A percentile compares a stretch with the other conserved stretches of the same genome.
Conservation (phyloP, 2,329 filamentous ascomycete genomes). For the Fusarium pseudonygamai region DNA sequence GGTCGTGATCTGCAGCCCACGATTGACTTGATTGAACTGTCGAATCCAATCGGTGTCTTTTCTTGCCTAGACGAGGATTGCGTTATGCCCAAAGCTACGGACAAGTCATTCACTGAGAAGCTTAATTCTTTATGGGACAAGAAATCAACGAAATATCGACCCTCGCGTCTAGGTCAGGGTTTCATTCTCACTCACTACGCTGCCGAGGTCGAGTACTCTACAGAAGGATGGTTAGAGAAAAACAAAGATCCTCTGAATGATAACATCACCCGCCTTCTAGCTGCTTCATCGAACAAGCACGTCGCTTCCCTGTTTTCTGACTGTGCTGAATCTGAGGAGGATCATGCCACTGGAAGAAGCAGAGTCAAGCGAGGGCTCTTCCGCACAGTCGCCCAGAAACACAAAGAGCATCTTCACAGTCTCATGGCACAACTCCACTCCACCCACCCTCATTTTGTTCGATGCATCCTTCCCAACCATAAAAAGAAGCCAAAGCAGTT, state of each 20-base stretch:
- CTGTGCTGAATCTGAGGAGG: slow-evolving; percentile 84
- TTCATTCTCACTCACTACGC: slow-evolving; percentile 98
- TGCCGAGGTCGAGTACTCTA: slow-evolving; percentile 96
- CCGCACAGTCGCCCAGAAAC: slow-evolving; percentile 93
- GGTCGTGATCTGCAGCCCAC: slow-evolving; percentile 96
- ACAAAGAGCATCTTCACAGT: slow-evolving; percentile 98
- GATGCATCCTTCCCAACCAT: slow-evolving; percentile 97
- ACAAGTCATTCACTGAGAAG: slow-evolving; percentile 97
- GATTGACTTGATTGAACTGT: slow-evolving; percentile 94
- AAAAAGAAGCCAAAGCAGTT: slow-evolving; percentile 97
- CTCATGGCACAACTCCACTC: slow-evolving; percentile 94
- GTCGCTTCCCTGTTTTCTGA: slow-evolving; percentile 87
- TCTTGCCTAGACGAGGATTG: slow-evolving; percentile 97
- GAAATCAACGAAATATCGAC: slow-evolving; percentile 91
- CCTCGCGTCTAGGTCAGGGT: slow-evolving; percentile 86
- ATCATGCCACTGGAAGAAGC: slow-evolving; percentile 71
- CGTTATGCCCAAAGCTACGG: slow-evolving; percentile 98
- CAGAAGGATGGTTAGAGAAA: slow-evolving; percentile 95
- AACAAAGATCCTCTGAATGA: slow-evolving; percentile 99
- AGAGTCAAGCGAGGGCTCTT: slow-evolving; percentile 97
- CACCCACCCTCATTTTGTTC: slow-evolving; percentile 97
- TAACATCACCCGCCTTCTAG: slow-evolving; percentile 90
- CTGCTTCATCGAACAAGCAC: slow-evolving; percentile 83
- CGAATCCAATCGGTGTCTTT: slow-evolving; percentile 98
- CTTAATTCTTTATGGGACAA: slow-evolving; percentile 97